Conservation (phyloP, 257 asterid genomes). For the Nicotiana undulata region DNA sequence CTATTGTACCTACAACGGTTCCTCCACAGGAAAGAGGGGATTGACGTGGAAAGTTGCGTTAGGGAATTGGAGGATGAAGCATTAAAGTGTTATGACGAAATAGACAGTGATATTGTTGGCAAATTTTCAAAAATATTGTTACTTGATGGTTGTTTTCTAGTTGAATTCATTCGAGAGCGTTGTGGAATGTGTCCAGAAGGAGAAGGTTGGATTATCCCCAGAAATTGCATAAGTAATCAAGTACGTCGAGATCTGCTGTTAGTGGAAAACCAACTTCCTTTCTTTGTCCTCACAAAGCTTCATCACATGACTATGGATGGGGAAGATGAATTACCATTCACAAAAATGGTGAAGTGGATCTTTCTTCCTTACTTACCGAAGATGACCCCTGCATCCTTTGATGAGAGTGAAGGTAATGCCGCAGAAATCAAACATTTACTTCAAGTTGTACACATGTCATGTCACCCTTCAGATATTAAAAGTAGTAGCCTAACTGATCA, state of each 20-base stretch:
- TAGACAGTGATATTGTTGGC: neutral
- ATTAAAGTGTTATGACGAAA: neutral
- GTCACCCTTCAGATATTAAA: neutral
- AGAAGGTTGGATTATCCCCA: neutral
- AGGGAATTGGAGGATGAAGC: neutral
- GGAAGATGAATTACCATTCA: neutral
- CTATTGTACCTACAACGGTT: neutral
- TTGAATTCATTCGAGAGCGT: neutral
- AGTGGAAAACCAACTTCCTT: constrained; percentile 6
- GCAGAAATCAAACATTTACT: constrained; percentile 13
- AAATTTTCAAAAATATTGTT: neutral
- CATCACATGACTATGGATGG: neutral
- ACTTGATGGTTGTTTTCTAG: constrained; percentile 12
- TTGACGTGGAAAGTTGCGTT: neutral
- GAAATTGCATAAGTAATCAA: neutral
- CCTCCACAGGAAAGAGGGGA: neutral
- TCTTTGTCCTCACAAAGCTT: neutral
- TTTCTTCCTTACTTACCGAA: neutral
- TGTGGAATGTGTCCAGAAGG: neutral
- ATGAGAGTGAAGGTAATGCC: neutral
- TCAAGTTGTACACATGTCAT: constrained; percentile 4
- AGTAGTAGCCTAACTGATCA: no score
- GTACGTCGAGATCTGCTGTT: neutral
- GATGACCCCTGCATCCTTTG: neutral
- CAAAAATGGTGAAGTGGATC: neutral